These are phyloP conservation scores for Dendrobium officinale DNA, from an alignment of 106 monocot species.

Conservation along the genomic window DNA sequence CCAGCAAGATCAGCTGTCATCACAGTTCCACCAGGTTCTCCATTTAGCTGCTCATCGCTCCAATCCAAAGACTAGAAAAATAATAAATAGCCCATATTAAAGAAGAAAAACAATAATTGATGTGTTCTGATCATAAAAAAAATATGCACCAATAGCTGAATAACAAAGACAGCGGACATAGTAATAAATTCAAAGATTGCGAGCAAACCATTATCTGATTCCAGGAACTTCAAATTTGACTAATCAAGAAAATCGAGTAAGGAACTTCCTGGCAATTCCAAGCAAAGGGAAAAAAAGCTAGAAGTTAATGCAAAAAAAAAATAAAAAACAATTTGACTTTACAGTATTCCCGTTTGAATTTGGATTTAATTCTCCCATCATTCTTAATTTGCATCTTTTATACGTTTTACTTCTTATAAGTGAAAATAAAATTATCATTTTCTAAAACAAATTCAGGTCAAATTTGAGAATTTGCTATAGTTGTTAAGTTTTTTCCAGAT, in stretches of 20 bases:
- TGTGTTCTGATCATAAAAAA: not conserved
- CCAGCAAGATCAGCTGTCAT: conserved; percentile 14
- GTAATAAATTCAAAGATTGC: not conserved
- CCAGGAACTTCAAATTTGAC: not conserved
- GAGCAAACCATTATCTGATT: not conserved
- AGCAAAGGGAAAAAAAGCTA: not conserved
- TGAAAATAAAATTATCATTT: not conserved
- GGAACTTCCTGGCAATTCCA: not conserved
- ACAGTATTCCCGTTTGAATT: not conserved
- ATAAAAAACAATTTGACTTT: not conserved
- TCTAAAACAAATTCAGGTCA: not conserved
- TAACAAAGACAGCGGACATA: not conserved
- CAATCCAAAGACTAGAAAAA: conserved; percentile 63
- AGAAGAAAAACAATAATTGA: not conserved
- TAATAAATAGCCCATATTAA: conserved; percentile 4
- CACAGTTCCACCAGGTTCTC: conserved; percentile 37
- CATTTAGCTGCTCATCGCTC: conserved; percentile 68
- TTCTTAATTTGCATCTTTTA: not conserved
- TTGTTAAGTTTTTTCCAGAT: not conserved
- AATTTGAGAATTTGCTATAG: not conserved
- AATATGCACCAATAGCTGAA: conserved; percentile 1
- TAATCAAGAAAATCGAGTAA: not conserved
- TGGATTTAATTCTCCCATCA: not conserved
- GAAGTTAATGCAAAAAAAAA: not conserved
- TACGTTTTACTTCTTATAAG: not conserved